phyloP scores from a whole-genome alignment of 2,329 filamentous ascomycete genomes.

The Fusarium irregulare region DNA sequence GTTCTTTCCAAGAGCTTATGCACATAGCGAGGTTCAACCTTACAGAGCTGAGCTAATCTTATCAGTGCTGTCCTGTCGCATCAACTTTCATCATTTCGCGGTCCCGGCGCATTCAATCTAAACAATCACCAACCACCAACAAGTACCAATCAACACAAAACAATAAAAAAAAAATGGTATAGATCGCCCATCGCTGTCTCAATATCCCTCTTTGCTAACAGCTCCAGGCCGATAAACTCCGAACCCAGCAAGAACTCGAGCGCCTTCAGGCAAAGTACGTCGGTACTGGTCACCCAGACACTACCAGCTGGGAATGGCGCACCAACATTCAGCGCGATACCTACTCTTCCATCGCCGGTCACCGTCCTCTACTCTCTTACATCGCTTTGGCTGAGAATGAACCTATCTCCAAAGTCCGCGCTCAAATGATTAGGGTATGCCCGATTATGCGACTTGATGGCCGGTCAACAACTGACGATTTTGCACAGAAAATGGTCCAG shows the following conservation, averaged over 20 bases:
- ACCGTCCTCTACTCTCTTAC: conserved; percentile 88
- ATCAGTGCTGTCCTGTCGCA: conserved; percentile 13
- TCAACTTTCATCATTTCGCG: conserved; percentile 21
- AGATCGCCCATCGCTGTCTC: background rate
- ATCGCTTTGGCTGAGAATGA: conserved; percentile 92
- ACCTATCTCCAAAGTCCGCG: conserved; percentile 80
- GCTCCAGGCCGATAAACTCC: conserved; percentile 92
- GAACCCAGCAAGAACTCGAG: conserved; percentile 97
- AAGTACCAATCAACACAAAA: conserved; percentile 2
- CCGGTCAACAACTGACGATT: background rate
- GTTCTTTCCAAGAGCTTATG: conserved; percentile 1
- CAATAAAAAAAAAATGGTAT: conserved; percentile 42
- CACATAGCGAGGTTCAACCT: conserved; percentile 21
- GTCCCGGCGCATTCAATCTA: conserved; percentile 3
- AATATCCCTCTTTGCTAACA: conserved; percentile 5
- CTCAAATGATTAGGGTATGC: conserved; percentile 79
- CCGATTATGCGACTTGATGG: background rate
- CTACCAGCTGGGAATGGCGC: conserved; percentile 96
- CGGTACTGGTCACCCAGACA: conserved; percentile 95
- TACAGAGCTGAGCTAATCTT: background rate
- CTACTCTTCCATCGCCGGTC: conserved; percentile 87
- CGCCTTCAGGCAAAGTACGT: conserved; percentile 95
- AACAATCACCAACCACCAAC: background rate
- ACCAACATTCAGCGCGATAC: conserved; percentile 96
- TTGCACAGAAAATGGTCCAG: conserved; percentile 72